A percentile compares a stretch with the other conserved stretches of the same genome.
Evolutionary conservation across 2,329 filamentous ascomycete genomes (phyloP).

Genomic region (Colletotrichum salicis): DNA sequence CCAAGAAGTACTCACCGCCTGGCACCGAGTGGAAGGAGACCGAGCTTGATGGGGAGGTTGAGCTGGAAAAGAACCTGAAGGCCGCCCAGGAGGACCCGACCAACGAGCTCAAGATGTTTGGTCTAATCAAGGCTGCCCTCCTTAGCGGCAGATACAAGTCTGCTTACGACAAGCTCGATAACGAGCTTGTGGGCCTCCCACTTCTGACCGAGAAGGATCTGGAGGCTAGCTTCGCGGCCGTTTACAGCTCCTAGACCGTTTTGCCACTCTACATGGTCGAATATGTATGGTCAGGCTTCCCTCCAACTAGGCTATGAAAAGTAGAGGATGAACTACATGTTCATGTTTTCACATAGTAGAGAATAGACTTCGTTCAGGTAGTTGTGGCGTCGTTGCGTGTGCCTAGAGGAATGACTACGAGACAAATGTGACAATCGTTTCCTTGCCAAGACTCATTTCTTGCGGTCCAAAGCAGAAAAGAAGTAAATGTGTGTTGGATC

Average conservation of each 20-base stretch:
- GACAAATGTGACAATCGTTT: too few species aligned
- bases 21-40: constrained; percentile 23
- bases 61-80: background rate
- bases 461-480: too few species aligned
- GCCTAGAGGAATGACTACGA: too few species aligned
- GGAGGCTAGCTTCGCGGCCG: constrained; percentile 17
- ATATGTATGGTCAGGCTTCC: too few species aligned
- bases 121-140: background rate
- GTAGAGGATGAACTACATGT: background rate
- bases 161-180: constrained; percentile 9
- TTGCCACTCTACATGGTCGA: background rate
- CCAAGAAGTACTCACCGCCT: constrained; percentile 37
- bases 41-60: constrained; percentile 4
- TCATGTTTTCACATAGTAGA: too few species aligned
- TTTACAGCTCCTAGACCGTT: constrained; percentile 3
- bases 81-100: background rate
- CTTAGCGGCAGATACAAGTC: constrained; percentile 1
- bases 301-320: too few species aligned
- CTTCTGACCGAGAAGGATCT: constrained; percentile 19
- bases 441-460: too few species aligned
- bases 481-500: background rate
- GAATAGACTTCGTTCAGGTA: too few species aligned
- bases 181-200: constrained; percentile 14
- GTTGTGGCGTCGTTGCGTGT: too few species aligned
- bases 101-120: background rate